These are phyloP conservation scores for Leccinum longicurvipes DNA, from an alignment of 768 basidiomycete species.

Conservation along the genomic window DNA sequence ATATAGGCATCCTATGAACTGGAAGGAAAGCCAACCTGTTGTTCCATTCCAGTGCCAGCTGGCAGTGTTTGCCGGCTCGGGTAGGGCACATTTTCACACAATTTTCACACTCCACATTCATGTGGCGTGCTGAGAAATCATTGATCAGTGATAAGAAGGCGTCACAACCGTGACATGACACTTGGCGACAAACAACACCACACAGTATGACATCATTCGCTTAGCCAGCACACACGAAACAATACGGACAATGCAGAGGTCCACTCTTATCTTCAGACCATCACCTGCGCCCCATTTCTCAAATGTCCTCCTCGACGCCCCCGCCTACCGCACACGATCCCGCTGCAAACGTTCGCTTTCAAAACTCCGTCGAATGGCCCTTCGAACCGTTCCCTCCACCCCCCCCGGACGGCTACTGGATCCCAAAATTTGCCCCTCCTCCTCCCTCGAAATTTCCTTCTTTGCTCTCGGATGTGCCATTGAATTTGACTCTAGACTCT, in stretches of 20 bases:
- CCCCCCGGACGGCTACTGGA: slow-evolving; percentile 24
- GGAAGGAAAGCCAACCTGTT: not conserved
- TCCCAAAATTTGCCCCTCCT: slow-evolving; percentile 21
- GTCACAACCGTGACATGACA: too few species aligned
- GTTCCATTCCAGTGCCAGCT: not conserved
- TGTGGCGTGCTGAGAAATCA: too few species aligned
- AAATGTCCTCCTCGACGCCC: slow-evolving; percentile 5
- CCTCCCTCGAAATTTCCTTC: slow-evolving; percentile 16
- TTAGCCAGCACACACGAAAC: not conserved
- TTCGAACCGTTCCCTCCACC: slow-evolving; percentile 29
- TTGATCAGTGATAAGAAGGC: too few species aligned
- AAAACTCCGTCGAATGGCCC: slow-evolving; percentile 20
- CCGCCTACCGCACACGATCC: not conserved
- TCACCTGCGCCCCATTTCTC: not conserved
- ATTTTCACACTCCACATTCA: slow-evolving; percentile 5
- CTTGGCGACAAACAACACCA: too few species aligned
- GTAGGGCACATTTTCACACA: not conserved
- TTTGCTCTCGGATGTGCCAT: slow-evolving; percentile 6
- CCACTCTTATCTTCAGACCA: not conserved
- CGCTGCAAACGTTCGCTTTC: not conserved
- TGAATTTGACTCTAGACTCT: slow-evolving; percentile 14
- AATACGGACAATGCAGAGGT: not conserved
- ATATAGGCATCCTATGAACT: not conserved
- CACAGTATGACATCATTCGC: not conserved
- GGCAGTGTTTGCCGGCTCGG: not conserved